A percentile compares a stretch with the other conserved stretches of the same genome.
These are phyloP conservation scores for Neurospora sp. DNA, from an alignment of 2,329 filamentous ascomycete species.

Conservation along the genomic window DNA sequence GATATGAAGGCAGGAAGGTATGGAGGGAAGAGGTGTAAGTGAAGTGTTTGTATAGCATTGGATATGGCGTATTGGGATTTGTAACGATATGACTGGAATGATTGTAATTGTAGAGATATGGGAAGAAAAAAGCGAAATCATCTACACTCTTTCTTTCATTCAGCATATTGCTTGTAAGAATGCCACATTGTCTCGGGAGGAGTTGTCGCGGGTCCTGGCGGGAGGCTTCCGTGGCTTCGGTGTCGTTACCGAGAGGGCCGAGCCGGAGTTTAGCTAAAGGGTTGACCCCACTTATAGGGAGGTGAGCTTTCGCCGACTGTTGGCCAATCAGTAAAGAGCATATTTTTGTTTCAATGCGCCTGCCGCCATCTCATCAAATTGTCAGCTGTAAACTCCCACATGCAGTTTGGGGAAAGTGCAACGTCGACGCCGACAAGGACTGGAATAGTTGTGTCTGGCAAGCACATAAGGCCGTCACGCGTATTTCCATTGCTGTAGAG, in stretches of 20 bases:
- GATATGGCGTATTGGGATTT: background rate
- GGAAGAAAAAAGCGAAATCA: background rate
- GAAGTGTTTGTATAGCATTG: background rate
- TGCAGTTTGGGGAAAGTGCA: background rate
- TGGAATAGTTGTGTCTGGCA: background rate
- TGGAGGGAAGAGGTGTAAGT: background rate
- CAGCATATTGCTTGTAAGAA: background rate
- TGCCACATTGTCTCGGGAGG: background rate
- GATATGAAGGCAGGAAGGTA: background rate
- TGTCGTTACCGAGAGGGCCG: conserved; percentile 5
- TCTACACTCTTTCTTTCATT: background rate
- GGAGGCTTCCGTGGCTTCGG: conserved; percentile 1
- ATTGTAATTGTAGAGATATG: background rate
- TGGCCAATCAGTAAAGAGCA: too few relatives aligned
- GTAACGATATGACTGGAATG: background rate
- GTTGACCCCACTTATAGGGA: background rate
- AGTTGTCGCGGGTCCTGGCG: background rate
- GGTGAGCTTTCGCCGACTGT: background rate
- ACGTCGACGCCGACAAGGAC: background rate
- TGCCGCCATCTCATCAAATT: background rate
- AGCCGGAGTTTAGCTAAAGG: background rate
- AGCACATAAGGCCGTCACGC: background rate
- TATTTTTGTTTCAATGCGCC: background rate
- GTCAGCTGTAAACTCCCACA: background rate
- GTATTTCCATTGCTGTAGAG: background rate